These are phyloP conservation scores for Passalora sequoiae DNA, from an alignment of 2,329 filamentous ascomycete species.

Conservation along the genomic window DNA sequence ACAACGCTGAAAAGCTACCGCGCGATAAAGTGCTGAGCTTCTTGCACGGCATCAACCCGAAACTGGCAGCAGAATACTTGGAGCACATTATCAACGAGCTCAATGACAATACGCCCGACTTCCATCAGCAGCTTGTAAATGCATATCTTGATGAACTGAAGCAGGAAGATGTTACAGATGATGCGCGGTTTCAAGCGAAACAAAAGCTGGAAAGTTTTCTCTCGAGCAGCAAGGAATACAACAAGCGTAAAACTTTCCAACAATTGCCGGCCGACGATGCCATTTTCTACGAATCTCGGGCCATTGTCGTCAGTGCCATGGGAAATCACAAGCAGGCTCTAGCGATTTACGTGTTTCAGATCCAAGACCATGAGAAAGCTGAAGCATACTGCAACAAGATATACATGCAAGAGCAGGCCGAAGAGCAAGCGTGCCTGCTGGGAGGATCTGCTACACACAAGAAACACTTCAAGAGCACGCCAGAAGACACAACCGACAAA, in stretches of 20 bases:
- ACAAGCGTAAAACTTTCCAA: slow-evolving; percentile 58
- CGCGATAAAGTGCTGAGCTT: slow-evolving; percentile 70
- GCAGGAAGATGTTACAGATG: slow-evolving; percentile 27
- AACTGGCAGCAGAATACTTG: slow-evolving; percentile 74
- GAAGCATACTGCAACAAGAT: slow-evolving; percentile 97
- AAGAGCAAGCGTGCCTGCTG: slow-evolving; percentile 23
- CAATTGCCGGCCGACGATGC: slow-evolving; percentile 76
- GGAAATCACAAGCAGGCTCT: slow-evolving; percentile 90
- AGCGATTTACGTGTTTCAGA: slow-evolving; percentile 96
- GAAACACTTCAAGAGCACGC: slow-evolving; percentile 34
- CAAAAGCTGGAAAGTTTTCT: slow-evolving; percentile 69
- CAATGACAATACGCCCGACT: slow-evolving; percentile 74
- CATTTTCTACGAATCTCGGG: slow-evolving; percentile 80
- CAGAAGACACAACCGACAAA: slow-evolving; percentile 47
- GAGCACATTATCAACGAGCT: slow-evolving; percentile 88
- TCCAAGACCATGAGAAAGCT: slow-evolving; percentile 79
- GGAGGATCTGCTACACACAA: slow-evolving; percentile 20
- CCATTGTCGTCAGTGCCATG: slow-evolving; percentile 90
- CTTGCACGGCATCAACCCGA: slow-evolving; percentile 61
- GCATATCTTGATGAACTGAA: slow-evolving; percentile 58
- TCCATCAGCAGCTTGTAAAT: slow-evolving; percentile 79
- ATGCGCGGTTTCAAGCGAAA: slow-evolving; percentile 36
- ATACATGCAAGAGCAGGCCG: slow-evolving; percentile 53
- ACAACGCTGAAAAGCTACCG: slow-evolving; percentile 87
- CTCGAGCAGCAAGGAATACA: slow-evolving; percentile 71